Percentiles rank a stretch among this genome's conserved stretches.
Evolutionary conservation across 768 basidiomycete genomes (phyloP).

Genomic region (Cystofilobasidium ferigula): DNA sequence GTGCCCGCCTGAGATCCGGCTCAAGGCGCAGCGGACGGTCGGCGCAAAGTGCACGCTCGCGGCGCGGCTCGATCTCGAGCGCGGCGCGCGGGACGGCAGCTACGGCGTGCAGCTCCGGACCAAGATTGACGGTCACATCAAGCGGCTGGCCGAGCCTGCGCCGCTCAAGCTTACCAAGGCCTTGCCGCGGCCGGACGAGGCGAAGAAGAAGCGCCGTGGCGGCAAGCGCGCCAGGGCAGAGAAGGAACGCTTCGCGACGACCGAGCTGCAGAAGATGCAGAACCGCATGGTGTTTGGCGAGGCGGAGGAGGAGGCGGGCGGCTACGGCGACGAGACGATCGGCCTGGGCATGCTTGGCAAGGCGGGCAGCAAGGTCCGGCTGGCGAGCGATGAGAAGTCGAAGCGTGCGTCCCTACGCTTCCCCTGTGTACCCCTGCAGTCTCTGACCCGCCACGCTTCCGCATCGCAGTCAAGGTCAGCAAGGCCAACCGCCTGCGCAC

Average conservation of each 20-base stretch:
- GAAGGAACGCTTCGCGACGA: slow-evolving; percentile 96
- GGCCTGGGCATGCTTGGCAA: slow-evolving; percentile 94
- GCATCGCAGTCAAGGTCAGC: slow-evolving; percentile 74
- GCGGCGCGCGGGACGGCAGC: slow-evolving; percentile 65
- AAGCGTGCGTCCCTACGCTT: slow-evolving; percentile 51
- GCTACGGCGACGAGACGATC: slow-evolving; percentile 93
- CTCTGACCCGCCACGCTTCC: slow-evolving; percentile 3
- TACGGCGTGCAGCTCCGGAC: slow-evolving; percentile 71
- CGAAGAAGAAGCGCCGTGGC: slow-evolving; percentile 79
- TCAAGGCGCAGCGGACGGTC: slow-evolving; percentile 84
- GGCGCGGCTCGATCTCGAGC: slow-evolving; percentile 86
- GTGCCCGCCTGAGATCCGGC: slow-evolving; percentile 77
- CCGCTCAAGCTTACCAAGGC: slow-evolving; percentile 89
- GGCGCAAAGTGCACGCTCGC: slow-evolving; percentile 85
- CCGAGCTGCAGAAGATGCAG: slow-evolving; percentile 90
- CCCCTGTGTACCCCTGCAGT: not conserved
- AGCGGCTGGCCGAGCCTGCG: slow-evolving; percentile 82
- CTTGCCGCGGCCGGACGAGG: slow-evolving; percentile 85
- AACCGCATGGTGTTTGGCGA: slow-evolving; percentile 94
- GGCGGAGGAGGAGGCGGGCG: slow-evolving; percentile 79
- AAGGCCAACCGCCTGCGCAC: slow-evolving; percentile 86
- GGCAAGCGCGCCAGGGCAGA: slow-evolving; percentile 92
- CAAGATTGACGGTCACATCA: slow-evolving; percentile 86
- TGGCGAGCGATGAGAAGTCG: slow-evolving; percentile 77
- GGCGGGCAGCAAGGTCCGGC: slow-evolving; percentile 72